phyloP scores from a whole-genome alignment of 1,284 basidiomycete genomes.

The Inonotus obliquus region DNA sequence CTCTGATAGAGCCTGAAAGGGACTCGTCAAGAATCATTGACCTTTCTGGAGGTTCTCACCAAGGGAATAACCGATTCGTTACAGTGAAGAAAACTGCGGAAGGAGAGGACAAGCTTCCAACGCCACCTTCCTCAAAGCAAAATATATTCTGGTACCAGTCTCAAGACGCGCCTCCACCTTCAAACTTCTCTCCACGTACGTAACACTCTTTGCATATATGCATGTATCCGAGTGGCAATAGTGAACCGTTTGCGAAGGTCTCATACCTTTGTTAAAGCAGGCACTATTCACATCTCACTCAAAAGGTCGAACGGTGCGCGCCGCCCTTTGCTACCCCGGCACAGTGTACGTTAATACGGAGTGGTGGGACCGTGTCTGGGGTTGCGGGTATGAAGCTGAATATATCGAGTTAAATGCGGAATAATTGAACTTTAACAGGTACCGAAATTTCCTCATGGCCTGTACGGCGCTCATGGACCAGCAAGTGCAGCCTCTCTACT shows the following conservation, averaged over 20 bases:
- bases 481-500: conserved; percentile 52
- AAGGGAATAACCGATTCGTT: background rate
- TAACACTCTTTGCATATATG: background rate
- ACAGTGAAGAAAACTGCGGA: background rate
- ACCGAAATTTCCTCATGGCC: conserved; percentile 82
- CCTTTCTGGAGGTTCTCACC: background rate
- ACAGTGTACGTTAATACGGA: conserved; percentile 59
- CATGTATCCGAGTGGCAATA: background rate
- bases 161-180: conserved; percentile 45
- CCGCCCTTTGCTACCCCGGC: conserved; percentile 59
- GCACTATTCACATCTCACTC: conserved; percentile 49
- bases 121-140: conserved; percentile 16
- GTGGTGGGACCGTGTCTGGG: conserved; percentile 61
- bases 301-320: conserved; percentile 49
- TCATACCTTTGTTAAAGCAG: conserved; percentile 61
- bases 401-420: no score
- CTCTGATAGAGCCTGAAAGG: background rate
- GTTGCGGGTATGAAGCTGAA: conserved; percentile 54
- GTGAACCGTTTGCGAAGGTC: conserved; percentile 39
- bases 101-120: background rate
- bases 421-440: conserved; percentile 39
- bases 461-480: conserved; percentile 72
- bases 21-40: conserved; percentile 1
- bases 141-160: conserved; percentile 65
- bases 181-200: conserved; percentile 69